Base-by-base conservation (phyloP, 2,329 filamentous ascomycete species). In the Fusarium sp. region DNA sequence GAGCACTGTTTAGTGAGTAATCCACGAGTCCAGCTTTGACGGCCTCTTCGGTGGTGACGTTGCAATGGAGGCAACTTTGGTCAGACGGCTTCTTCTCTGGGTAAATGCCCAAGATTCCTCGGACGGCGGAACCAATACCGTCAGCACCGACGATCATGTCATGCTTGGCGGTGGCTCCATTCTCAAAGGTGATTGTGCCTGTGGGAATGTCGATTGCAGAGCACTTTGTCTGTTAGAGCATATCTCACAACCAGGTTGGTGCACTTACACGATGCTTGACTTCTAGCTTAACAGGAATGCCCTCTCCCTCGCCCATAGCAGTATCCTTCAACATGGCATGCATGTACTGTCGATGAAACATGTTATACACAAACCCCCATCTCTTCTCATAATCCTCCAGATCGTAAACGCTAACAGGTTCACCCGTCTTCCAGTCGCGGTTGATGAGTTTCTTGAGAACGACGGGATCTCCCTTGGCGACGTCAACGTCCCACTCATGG, bases 341-440 rank as follows among this genome's bases (percentile, higher is more conserved):
- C 89, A 91, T 91, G 63, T 90, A 83, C 70, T 89, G 86, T 1
- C 89, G 81, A 71, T 91, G 89, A 68, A 91, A 91, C 87, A 90
- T 90, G 75, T 90, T 88, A 74, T 90, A 89, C 0, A 86, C 81
- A 21, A 86, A 85, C 14, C 88, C 88, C 88, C 88, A 91, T 53
- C 80, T 81, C 77, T 87, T 73, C 75, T 91, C 85, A 57, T 91
- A 91, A 71, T 91, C 89, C 12, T 79, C 83, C 19, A 92, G 76
- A 68, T 86, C 83, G 68, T 89, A 91, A 1, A 89, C 86, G 67
- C 85, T 90, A 23, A 88, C 83, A 0, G 86, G 84, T 76, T 91
- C 86, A 1, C 89, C 89, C 1, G 88, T 91, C 73, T 86, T 84
- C 89, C 89, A 92, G 76, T 91, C 88, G 5, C 86, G 84, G 74